Evolutionary conservation across 345 rosid genomes (phyloP).

Genomic region (Arabidopsis thaliana): TAIR10.1 NC_003076.8:25724501-25725000

Average conservation of each 20-base stretch:
- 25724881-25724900: constrained; percentile 72
- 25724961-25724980: constrained; percentile 63
- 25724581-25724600: constrained; percentile 82
- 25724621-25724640: constrained; percentile 71
- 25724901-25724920: constrained; percentile 63
- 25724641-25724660: constrained; percentile 62
- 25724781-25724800: constrained; percentile 74
- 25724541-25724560: constrained; percentile 69
- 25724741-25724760: constrained; percentile 70
- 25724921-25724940: constrained; percentile 81
- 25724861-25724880: constrained; percentile 68
- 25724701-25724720: constrained; percentile 82
- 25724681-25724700: constrained; percentile 80
- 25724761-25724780: constrained; percentile 77
- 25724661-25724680: constrained; percentile 84
- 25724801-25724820: constrained; percentile 73
- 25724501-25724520: constrained; percentile 80
- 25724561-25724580: constrained; percentile 82
- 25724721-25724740: constrained; percentile 74
- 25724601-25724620: constrained; percentile 87
- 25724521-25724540: constrained; percentile 67
- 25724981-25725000: constrained; percentile 76
- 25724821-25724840: constrained; percentile 80
- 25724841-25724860: constrained; percentile 59
- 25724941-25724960: constrained; percentile 81